Evolutionary conservation across 176 grass and related monocot genomes (phyloP), one percentile per base, ranked within the genome.

Genomic region (Eremochloa ophiuroides): DNA sequence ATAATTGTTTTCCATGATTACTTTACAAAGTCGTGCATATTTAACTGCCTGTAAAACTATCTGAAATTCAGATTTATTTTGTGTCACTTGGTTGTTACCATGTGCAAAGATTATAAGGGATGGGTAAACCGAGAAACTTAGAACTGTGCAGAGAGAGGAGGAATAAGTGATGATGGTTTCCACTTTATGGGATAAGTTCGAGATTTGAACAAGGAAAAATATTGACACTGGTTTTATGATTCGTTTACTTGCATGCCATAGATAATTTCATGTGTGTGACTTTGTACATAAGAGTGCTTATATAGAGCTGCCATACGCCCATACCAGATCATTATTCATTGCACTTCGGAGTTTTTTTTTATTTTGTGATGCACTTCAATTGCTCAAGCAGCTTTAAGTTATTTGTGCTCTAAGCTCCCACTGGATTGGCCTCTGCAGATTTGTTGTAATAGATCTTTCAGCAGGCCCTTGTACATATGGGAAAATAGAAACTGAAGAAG

Each of bases 401-500:
- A 55, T 82, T 30, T 62, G n/a, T 77, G 27, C 43, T 77, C 77
- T 85, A 71, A 85, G 46, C 22, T 10, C 50, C 34, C 27, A 71
- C 15, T 71, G 11, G 31, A 15, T 34, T 89, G 58, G 20, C 71
- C 56, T 42, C 73, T 93, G 84, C 92, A 99, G 96, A 87, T 99
- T 93, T 99, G 76, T 99, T 75, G 96, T 99, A 83, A 95, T 99
- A 84, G 96, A 99, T 99, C 82, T 99, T 63, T 99, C 96, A 82
- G 96, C 90, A 23, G 96, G 96, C 62, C 96, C 93, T 88, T 99
- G 96, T 86, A 99, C 93, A 58, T 99, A 99, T 80, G 96, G 96
- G 18, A 99, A 93, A 90, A 99, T 99, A 86, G 96, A 99, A 93
- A 93, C 93, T 5, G 96, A 99, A 87, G 96, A 99, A 93, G 96